A percentile compares a stretch with the other conserved stretches of the same genome.
These are phyloP conservation scores for Knoxdaviesia capensis DNA, from an alignment of 2,329 filamentous ascomycete species.

Conservation along the genomic window DNA sequence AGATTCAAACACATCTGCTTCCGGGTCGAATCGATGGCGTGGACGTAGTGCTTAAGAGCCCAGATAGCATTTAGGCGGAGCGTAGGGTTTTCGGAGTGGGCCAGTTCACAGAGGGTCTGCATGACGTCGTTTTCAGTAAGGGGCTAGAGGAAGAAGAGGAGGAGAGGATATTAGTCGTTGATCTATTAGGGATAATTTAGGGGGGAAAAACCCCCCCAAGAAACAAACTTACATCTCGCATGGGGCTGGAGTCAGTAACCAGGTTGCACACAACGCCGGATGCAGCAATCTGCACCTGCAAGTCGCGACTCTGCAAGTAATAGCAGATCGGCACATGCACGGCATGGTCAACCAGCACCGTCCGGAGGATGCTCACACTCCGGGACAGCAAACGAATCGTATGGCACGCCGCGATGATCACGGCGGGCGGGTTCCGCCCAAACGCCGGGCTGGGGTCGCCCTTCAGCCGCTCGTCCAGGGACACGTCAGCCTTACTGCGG, in stretches of 20 bases:
- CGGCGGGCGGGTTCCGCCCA: conserved; percentile 53
- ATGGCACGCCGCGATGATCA: conserved; percentile 71
- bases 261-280: conserved; percentile 73
- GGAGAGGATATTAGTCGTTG: background rate
- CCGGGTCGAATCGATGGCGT: conserved; percentile 46
- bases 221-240: conserved; percentile 50
- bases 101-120: conserved; percentile 61
- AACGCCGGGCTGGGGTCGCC: conserved; percentile 25
- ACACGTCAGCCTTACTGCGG: conserved; percentile 13
- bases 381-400: conserved; percentile 64
- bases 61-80: conserved; percentile 74
- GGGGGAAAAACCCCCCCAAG: background rate
- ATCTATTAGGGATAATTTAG: background rate
- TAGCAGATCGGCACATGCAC: conserved; percentile 59
- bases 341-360: conserved; percentile 68
- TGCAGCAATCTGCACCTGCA: conserved; percentile 70
- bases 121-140: conserved; percentile 58
- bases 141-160: conserved; percentile 23
- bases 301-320: conserved; percentile 53
- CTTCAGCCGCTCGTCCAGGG: conserved; percentile 7
- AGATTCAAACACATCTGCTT: conserved; percentile 64
- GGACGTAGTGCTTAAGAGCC: conserved; percentile 81
- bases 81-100: conserved; percentile 59
- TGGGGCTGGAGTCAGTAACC: conserved; percentile 72
- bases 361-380: conserved; percentile 67